Conservation (phyloP, 108 stramenopile genomes). For the Cyclotella sp. region DNA sequence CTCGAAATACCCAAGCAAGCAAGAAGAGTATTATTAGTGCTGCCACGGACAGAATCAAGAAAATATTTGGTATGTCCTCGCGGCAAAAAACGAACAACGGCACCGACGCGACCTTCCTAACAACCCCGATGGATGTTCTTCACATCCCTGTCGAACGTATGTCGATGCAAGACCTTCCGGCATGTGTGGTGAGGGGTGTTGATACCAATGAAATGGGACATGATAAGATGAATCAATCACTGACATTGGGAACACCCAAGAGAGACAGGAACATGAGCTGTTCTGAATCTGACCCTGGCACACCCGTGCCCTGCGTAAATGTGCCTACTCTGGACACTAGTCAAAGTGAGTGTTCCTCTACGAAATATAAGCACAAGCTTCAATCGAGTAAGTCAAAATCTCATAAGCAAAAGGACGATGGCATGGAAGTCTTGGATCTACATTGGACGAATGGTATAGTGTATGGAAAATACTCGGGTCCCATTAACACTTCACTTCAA, state of each 20-base stretch:
- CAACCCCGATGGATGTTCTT: constrained; percentile 5
- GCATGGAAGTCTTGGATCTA: constrained; percentile 5
- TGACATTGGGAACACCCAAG: constrained; percentile 4
- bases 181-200: not conserved
- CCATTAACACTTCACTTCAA: constrained; percentile 3
- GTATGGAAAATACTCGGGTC: constrained; percentile 16
- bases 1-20: not conserved
- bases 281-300: not conserved
- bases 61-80: not conserved
- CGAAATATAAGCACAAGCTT: not conserved
- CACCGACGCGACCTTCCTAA: not conserved
- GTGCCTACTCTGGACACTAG: not conserved
- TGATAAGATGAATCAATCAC: not conserved
- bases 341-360: not conserved
- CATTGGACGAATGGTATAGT: not conserved
- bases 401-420: not conserved
- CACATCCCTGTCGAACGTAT: not conserved
- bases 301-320: not conserved
- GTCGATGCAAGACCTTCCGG: not conserved
- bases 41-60: not conserved
- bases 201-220: not conserved
- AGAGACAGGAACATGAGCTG: not conserved
- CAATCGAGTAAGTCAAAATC: not conserved
- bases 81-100: not conserved
- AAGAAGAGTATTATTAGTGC: constrained; percentile 3